Conservation (phyloP, 2,329 filamentous ascomycete genomes). For the Pseudocercospora crystallina region DNA sequence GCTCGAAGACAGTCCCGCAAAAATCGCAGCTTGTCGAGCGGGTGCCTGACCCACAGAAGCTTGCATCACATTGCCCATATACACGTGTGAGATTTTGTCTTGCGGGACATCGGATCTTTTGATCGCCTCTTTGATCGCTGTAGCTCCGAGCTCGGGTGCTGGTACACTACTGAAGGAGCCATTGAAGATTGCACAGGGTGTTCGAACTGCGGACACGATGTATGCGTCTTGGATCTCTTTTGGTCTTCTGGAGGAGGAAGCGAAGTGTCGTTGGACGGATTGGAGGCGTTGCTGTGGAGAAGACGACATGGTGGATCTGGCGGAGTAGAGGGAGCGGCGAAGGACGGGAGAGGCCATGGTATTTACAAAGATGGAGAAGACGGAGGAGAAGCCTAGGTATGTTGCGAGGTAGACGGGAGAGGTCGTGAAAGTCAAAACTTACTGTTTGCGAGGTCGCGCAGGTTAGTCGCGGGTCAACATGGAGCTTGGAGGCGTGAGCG, state of each 20-base stretch:
- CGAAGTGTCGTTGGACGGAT: slow-evolving; percentile 44
- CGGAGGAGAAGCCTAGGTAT: too few species aligned
- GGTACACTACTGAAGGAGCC: slow-evolving; percentile 80
- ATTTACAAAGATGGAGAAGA: slow-evolving; percentile 2
- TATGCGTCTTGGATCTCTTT: slow-evolving; percentile 86
- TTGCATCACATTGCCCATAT: slow-evolving; percentile 95
- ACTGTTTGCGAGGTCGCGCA: too few species aligned
- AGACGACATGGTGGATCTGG: slow-evolving; percentile 24
- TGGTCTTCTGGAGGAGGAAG: slow-evolving; percentile 46
- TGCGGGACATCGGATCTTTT: slow-evolving; percentile 80
- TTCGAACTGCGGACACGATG: slow-evolving; percentile 85
- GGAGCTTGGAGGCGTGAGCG: too few species aligned
- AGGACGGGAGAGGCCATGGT: slow-evolving; percentile 25
- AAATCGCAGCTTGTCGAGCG: slow-evolving; percentile 84
- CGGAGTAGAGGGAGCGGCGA: slow-evolving; percentile 24
- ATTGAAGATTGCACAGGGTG: slow-evolving; percentile 95
- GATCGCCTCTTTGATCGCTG: slow-evolving; percentile 87
- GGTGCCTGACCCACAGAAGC: slow-evolving; percentile 84
- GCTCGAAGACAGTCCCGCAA: slow-evolving; percentile 76
- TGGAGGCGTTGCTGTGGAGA: slow-evolving; percentile 29
- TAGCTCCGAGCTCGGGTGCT: slow-evolving; percentile 83
- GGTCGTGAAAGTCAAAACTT: too few species aligned
- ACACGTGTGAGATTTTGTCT: slow-evolving; percentile 83
- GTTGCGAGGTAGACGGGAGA: too few species aligned
- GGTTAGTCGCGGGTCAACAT: too few species aligned